Evolutionary conservation across 164 flowering plant species (phyloP), one percentile per base, ranked within the genome.

Genomic region (Stephania japonica): DNA sequence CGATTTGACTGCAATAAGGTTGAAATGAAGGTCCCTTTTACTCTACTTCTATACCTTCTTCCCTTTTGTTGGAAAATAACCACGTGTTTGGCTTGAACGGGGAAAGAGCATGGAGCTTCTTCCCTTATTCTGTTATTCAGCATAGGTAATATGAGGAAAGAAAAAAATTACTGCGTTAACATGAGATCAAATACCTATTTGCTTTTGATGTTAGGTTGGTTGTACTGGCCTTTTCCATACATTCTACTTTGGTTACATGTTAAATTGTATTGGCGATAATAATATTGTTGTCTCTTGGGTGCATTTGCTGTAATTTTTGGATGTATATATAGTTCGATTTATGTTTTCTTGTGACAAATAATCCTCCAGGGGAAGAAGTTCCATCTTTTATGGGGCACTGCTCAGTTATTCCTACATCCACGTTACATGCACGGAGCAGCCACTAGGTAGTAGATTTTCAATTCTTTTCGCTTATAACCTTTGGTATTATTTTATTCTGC

Each of bases 391-490:
- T 93, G 99, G 99, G 99, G 98, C 24, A 95, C 98, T 73, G 92
- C 99, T 77, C 99, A 95, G 79, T 75, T 95, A 78, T 95, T 95
- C 79, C 2, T 81, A 80, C 99, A 95, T 84, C 99, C 99, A 56
- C 94, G 98, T 49, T 95, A 85, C 86, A 95, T 93, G 99, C 98
- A 91, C 78, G 99, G 99, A 72, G 99, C 82, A 75, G 98, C 99
- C 32, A 93, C 99, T 44, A 95, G 99, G 99, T 95, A 85, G 14
- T 42, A 27, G 47, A 65, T 41, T 71, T 26, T 16, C 5, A 38
- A 18, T 50, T 43, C 9, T 42, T 19, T 32, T 67, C 64, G 25
- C 44, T 24, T 24, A 3, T 68, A 7, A 21, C 9, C 59, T 25
- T 42, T 47, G 44, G 8, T 61, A 19, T 59, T n/a, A 7, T 38